These are phyloP conservation scores for Malus orientalis DNA, from an alignment of 306 rosid genomes.

Conservation along the genomic window DNA sequence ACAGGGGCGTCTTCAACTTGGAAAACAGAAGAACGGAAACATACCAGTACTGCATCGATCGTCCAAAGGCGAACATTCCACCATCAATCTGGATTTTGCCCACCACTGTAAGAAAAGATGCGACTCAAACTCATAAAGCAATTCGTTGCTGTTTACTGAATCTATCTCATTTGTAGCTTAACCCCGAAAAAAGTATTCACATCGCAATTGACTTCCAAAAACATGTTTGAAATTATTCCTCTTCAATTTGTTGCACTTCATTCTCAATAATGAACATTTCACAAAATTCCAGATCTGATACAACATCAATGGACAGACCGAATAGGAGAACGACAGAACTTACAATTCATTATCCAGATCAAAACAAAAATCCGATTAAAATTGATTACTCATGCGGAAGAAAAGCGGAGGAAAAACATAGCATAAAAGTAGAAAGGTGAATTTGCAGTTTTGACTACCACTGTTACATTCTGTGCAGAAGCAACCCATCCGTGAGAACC, in stretches of 20 bases:
- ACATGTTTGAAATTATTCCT: not conserved
- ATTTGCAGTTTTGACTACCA: conserved; percentile 17
- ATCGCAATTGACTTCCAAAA: not conserved
- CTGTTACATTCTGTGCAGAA: not conserved
- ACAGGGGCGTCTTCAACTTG: not conserved
- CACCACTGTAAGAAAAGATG: not conserved
- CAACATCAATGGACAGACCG: not conserved
- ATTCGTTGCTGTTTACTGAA: not conserved
- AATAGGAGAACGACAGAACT: not conserved
- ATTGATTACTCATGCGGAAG: conserved; percentile 16
- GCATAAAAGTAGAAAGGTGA: not conserved
- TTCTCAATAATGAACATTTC: not conserved
- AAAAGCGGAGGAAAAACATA: conserved; percentile 10
- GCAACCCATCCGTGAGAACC: not conserved
- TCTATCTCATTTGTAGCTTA: not conserved
- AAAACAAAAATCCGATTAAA: not conserved
- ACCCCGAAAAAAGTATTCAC: not conserved
- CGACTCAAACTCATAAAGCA: not conserved
- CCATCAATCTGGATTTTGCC: conserved; percentile 1
- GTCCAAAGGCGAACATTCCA: not conserved
- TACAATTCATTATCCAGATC: not conserved
- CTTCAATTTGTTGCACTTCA: not conserved
- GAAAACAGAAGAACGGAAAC: not conserved
- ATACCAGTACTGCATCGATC: not conserved
- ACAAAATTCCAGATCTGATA: not conserved